Evolutionary conservation across 176 grass and related monocot species (phyloP), one percentile per base, ranked within the genome.

Genomic region (Luzula sylvatica): DNA sequence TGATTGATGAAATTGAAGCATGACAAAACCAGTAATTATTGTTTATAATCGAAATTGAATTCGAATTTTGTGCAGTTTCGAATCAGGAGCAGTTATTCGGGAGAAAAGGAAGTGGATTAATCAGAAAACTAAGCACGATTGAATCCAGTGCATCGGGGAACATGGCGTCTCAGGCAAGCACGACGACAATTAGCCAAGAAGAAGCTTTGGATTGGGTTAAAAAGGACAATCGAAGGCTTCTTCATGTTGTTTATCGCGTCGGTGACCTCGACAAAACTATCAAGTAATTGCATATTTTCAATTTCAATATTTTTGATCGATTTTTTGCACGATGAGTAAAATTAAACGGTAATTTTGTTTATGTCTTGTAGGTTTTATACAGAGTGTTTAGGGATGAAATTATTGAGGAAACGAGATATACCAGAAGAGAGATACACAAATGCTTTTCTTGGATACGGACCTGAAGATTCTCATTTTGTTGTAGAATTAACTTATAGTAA

Each of bases 351-450:
- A 35, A 35, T 35, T 35, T 35, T 35, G 30, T 35, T 39, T 2
- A 49, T 46, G 26, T 15, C 19, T n/a, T 73, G 18, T 45, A 95
- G 90, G 52, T 95, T 95, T 24, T 88, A 95, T 48, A 95, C 84
- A 22, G 90, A 95, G 62, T 95, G 84, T 53, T 70, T 95, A 46
- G 80, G 80, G 55, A 95, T 95, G 90, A 88, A 85, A 61, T 55
- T 95, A 55, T 30, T 95, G 80, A 58, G 90, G 50, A 85, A 71
- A 38, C 57, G 84, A 35, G 90, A 88, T 56, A 86, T 95, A 42
- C 84, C 90, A 0, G 90, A 95, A 73, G 90, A 95, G 75, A 86
- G 77, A 76, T 95, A 88, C 20, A 88, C 83, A 42, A 95, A 95
- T 64, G 89, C 89, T 32, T 95, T 95, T 55, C 67, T 95, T 8